Evolutionary conservation across 257 asterid species (phyloP), one percentile per base, ranked within the genome.

Genomic region (Paraleonurus japonicus): DNA sequence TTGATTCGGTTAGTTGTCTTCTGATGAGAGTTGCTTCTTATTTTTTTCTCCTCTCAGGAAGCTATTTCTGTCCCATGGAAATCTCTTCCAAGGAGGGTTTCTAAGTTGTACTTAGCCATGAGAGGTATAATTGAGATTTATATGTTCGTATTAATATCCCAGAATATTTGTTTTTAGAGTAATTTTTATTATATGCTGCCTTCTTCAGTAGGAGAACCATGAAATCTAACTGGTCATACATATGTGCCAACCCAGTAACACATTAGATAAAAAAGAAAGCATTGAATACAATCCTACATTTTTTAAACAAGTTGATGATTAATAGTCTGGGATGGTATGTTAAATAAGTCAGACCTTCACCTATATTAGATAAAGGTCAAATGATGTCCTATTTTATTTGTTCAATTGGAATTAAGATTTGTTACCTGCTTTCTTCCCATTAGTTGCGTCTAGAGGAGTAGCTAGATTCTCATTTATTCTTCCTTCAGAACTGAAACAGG

Each of bases 51-150:
- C 71, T 75, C 79, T 37, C 82, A 95, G 98, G 95, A 89, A 74
- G 94, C 99, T 80, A 79, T 89, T 77, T 84, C 95, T 43, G 79
- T 85, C 74, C 96, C 98, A 2, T 95, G 99, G 99, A 83, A 67
- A 72, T 88, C 93, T 71, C 95, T 95, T 77, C 96, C 99, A 0
- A 84, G 81, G 87, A 89, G 81, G 84, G 74, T 88, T 39, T 84
- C 98, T 24, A 95, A 95, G 88, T 79, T 92, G 80, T 92, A 83
- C 83, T 85, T 85, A 54, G 94, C 96, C 67, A 83, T 92, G 90
- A 88, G 98, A 88, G 99, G 99, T 95, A 89, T 51, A 17, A 58
- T 66, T 33, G 43, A 39, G 20, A 1, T 37, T 60, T 11, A 26
- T 54, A 30, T 69, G 11, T 61, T 70, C 59, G 6, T 17, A 65